A percentile compares a stretch with the other conserved stretches of the same genome.
Evolutionary conservation across 768 basidiomycete species (phyloP).

Genomic region (Mycena chlorophos): DNA sequence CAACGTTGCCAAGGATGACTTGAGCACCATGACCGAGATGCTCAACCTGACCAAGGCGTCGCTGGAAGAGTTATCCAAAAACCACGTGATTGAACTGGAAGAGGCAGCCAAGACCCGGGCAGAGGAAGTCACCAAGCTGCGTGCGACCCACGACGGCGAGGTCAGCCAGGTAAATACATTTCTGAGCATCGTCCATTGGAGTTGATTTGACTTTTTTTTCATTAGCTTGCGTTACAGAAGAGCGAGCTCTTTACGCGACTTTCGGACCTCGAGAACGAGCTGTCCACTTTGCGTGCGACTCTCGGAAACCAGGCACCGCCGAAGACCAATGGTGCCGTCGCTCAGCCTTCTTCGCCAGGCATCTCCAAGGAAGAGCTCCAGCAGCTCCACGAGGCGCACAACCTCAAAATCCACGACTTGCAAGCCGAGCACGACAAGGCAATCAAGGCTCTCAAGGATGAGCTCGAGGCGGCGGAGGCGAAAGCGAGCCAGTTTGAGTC

Average conservation of each 20-base stretch:
- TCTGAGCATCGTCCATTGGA: too few species aligned
- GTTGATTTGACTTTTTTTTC: too few species aligned
- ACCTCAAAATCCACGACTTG: constrained; percentile 74
- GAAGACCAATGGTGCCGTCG: constrained; percentile 51
- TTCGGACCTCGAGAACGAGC: constrained; percentile 78
- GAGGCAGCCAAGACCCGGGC: constrained; percentile 68
- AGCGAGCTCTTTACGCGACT: constrained; percentile 59
- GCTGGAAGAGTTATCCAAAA: constrained; percentile 66
- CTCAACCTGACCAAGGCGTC: constrained; percentile 70
- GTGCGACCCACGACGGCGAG: constrained; percentile 60
- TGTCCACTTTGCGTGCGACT: constrained; percentile 62
- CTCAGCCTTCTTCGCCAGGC: constrained; percentile 42
- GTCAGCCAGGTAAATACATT: too few species aligned
- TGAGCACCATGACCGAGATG: constrained; percentile 62
- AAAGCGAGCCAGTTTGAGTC: constrained; percentile 57
- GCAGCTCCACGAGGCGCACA: constrained; percentile 81
- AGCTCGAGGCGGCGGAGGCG: constrained; percentile 53
- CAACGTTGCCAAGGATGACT: constrained; percentile 65
- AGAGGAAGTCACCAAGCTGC: constrained; percentile 68
- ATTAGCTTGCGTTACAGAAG: constrained; percentile 61
- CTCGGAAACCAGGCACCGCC: constrained; percentile 51
- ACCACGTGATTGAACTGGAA: constrained; percentile 73
- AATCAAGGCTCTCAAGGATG: constrained; percentile 50
- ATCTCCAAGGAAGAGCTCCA: constrained; percentile 78
- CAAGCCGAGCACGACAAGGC: constrained; percentile 65